Percentiles rank a stretch among this genome's conserved stretches.
Evolutionary conservation across 148 eudicot species (phyloP).

Genomic region (Chenopodium quinoa): DNA sequence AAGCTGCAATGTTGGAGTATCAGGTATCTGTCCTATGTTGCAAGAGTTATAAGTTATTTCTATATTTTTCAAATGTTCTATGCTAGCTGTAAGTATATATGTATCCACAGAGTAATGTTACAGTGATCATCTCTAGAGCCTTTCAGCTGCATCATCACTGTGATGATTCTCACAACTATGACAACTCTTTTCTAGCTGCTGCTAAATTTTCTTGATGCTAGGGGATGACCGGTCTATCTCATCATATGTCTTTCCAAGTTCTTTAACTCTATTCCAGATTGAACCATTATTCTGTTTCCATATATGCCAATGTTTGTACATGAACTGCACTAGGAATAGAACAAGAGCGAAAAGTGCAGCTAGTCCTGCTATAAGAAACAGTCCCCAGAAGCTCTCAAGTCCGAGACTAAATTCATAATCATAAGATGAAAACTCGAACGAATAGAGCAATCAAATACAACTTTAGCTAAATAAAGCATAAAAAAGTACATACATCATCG

Average conservation of each 20-base stretch:
- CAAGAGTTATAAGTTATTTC: not conserved
- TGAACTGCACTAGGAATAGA: slow-evolving; percentile 5
- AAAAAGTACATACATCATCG: too few relatives aligned
- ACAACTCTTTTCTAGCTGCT: not conserved
- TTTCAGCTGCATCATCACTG: slow-evolving; percentile 3
- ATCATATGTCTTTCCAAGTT: too few relatives aligned
- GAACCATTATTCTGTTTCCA: too few relatives aligned
- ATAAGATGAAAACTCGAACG: not conserved
- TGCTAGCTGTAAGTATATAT: not conserved
- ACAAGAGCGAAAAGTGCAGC: slow-evolving; percentile 22
- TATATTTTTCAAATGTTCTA: not conserved
- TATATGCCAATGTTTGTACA: slow-evolving; percentile 16
- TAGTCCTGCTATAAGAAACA: slow-evolving; percentile 30
- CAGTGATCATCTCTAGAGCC: not conserved
- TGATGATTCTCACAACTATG: not conserved
- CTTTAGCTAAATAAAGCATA: too few relatives aligned
- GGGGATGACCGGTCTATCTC: too few relatives aligned
- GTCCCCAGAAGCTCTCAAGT: slow-evolving; percentile 32
- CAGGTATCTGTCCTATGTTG: too few relatives aligned
- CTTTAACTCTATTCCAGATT: too few relatives aligned
- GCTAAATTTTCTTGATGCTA: not conserved
- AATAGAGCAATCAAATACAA: too few relatives aligned
- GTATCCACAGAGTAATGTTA: not conserved
- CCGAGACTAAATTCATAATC: slow-evolving; percentile 20
- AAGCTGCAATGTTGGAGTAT: too few relatives aligned